Conservation (phyloP, 2,329 filamentous ascomycete species). For the Aspergillus aculeatinus region DNA sequence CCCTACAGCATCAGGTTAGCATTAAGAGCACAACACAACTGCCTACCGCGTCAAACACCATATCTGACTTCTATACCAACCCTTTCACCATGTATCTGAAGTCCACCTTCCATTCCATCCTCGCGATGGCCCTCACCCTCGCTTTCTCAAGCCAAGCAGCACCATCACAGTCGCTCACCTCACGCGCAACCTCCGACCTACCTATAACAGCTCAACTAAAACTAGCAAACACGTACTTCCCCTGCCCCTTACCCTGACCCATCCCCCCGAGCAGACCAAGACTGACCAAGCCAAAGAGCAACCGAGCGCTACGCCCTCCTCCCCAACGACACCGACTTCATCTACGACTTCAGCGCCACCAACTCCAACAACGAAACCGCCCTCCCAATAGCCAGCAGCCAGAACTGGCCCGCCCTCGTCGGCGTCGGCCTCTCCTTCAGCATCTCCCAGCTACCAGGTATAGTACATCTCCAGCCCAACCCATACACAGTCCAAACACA, state of each 20-base stretch:
- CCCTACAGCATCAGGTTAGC: no score
- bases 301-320: slow-evolving; percentile 25
- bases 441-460: slow-evolving; percentile 22
- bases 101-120: slow-evolving; percentile 6
- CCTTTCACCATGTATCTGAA: slow-evolving; percentile 9
- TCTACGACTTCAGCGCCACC: slow-evolving; percentile 21
- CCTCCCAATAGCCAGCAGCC: slow-evolving; percentile 18
- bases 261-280: no score
- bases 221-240: slow-evolving; percentile 22
- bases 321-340: slow-evolving; percentile 22
- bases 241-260: no score
- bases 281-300: slow-evolving; percentile 8
- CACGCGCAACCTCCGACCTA: slow-evolving; percentile 18
- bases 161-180: slow-evolving; percentile 15
- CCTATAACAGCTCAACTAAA: slow-evolving; percentile 21
- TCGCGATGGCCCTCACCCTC: slow-evolving; percentile 9
- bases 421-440: slow-evolving; percentile 21
- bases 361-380: background rate
- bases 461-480: no score
- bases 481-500: no score
- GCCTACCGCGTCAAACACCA: no score
- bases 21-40: background rate
- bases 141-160: slow-evolving; percentile 11
- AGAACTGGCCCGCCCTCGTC: slow-evolving; percentile 21
- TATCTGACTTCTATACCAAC: no score